phyloP scores from a whole-genome alignment of 176 grass and related monocot species.

The maize (Zea mays) region Zm-B73-REFERENCE-NAM-5.0 NC_050097.1:206421501-206422000 shows the following conservation, averaged over 20 bases:
- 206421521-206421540: too few species aligned
- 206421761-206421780: neutral
- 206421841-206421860: neutral
- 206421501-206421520: too few species aligned
- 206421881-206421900: neutral
- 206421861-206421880: conserved; percentile 26
- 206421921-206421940: neutral
- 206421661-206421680: too few species aligned
- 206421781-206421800: neutral
- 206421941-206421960: neutral
- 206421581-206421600: too few species aligned
- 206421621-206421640: too few species aligned
- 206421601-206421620: too few species aligned
- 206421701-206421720: neutral
- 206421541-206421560: too few species aligned
- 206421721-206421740: accelerated
- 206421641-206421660: too few species aligned
- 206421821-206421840: neutral
- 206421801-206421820: neutral
- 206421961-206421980: neutral
- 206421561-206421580: too few species aligned
- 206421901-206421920: neutral
- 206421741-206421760: neutral
- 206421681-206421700: neutral
- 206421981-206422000: too few species aligned